A percentile compares a stretch with the other conserved stretches of the same genome.
These are phyloP conservation scores for Adiantum capillusveneris DNA, from an alignment of 75 land plant species.

Conservation along the genomic window DNA sequence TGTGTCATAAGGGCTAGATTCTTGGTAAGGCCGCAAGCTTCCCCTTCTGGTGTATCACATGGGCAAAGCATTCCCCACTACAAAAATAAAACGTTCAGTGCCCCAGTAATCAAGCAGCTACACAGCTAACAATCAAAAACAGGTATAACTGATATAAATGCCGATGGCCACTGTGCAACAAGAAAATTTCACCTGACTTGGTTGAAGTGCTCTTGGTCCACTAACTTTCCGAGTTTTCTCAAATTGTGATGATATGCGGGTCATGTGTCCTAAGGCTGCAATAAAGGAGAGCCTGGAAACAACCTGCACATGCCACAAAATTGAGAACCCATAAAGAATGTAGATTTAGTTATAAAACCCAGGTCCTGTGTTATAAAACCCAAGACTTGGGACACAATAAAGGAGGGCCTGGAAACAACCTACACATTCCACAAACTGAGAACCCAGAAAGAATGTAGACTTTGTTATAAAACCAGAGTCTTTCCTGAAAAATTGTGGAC, in stretches of 20 bases:
- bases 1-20: constrained; percentile 96
- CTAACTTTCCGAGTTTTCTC: constrained; percentile 99
- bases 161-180: background rate
- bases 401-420: constrained; percentile 87
- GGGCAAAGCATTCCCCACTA: constrained; percentile 99
- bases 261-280: constrained; percentile 85
- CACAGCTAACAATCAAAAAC: background rate
- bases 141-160: background rate
- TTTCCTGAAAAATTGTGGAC: too few species aligned
- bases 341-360: constrained; percentile 71
- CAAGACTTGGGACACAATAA: constrained; percentile 74
- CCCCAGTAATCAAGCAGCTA: too few species aligned
- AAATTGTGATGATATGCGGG: constrained; percentile 87
- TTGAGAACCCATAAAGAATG: too few species aligned
- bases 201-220: constrained; percentile 98
- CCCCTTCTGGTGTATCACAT: constrained; percentile 99
- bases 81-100: background rate
- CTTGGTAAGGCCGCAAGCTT: constrained; percentile 93
- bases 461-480: constrained; percentile 84
- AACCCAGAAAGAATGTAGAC: too few species aligned
- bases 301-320: constrained; percentile 46
- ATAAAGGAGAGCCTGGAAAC: constrained; percentile 85
- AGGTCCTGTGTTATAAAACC: constrained; percentile 90
- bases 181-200: constrained; percentile 70
- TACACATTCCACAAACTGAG: too few species aligned